These are phyloP conservation scores for Mycena vitilis DNA, from an alignment of 768 basidiomycete genomes.

Conservation along the genomic window DNA sequence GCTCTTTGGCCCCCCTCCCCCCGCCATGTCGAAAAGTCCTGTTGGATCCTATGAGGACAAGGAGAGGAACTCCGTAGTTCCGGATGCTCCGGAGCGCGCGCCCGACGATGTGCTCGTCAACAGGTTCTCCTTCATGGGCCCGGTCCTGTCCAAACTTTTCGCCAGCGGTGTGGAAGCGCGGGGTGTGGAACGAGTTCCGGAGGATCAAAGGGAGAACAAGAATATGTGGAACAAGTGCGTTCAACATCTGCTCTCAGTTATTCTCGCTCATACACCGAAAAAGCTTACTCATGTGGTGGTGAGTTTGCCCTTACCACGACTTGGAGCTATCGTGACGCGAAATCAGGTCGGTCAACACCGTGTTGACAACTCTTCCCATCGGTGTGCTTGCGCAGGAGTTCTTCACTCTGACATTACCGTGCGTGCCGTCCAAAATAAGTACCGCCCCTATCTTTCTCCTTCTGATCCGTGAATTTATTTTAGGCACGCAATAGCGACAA, in stretches of 20 bases:
- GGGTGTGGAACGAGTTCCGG: conserved; percentile 66
- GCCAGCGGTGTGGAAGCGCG: conserved; percentile 63
- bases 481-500: conserved; percentile 58
- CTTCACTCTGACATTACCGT: conserved; percentile 61
- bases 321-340: not conserved
- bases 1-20: conserved; percentile 4
- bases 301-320: conserved; percentile 12
- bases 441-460: not conserved
- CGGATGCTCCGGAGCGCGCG: conserved; percentile 37
- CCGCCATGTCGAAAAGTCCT: conserved; percentile 21
- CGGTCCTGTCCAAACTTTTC: conserved; percentile 53
- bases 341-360: conserved; percentile 59
- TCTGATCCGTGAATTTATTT: conserved; percentile 9
- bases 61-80: conserved; percentile 18
- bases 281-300: conserved; percentile 62
- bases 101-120: conserved; percentile 43
- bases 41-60: conserved; percentile 26
- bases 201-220: conserved; percentile 57
- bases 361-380: conserved; percentile 61
- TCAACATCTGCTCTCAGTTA: not conserved
- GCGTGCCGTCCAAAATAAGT: conserved; percentile 31
- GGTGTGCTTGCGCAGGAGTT: conserved; percentile 61
- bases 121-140: conserved; percentile 46
- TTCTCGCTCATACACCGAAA: not conserved
- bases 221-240: conserved; percentile 59